A percentile compares a stretch with the other conserved stretches of the same genome.
phyloP scores from a whole-genome alignment of 495 filamentous ascomycete genomes.

The Aspergillus avenaceus region DNA sequence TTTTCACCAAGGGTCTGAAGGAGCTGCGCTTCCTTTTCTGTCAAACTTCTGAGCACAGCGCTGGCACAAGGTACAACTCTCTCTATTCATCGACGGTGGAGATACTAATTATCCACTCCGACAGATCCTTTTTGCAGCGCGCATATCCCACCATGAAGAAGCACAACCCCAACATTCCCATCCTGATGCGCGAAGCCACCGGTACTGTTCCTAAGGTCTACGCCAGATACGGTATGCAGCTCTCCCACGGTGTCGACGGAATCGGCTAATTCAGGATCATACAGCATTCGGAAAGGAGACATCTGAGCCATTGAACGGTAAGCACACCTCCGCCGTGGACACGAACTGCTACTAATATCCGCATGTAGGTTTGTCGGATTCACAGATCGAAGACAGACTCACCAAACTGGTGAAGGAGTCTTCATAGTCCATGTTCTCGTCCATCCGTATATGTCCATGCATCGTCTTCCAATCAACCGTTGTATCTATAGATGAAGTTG shows the following conservation, averaged over 20 bases:
- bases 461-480: slow-evolving; percentile 25
- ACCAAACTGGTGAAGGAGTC: slow-evolving; percentile 70
- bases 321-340: slow-evolving; percentile 7
- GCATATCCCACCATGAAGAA: slow-evolving; percentile 99
- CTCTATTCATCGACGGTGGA: not conserved
- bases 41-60: slow-evolving; percentile 85
- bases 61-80: slow-evolving; percentile 66
- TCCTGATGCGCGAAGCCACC: slow-evolving; percentile 86
- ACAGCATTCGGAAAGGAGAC: slow-evolving; percentile 86
- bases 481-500: slow-evolving; percentile 47
- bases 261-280: slow-evolving; percentile 5
- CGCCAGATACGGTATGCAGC: slow-evolving; percentile 79
- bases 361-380: slow-evolving; percentile 70
- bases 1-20: slow-evolving; percentile 81
- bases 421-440: slow-evolving; percentile 27
- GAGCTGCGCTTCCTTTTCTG: slow-evolving; percentile 97
- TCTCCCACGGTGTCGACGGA: not conserved
- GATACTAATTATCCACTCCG: not conserved
- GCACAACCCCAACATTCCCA: slow-evolving; percentile 91
- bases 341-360: not conserved
- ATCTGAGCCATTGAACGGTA: slow-evolving; percentile 76
- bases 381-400: slow-evolving; percentile 88
- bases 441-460: slow-evolving; percentile 25
- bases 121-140: slow-evolving; percentile 80
- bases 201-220: slow-evolving; percentile 80